phyloP scores from a whole-genome alignment of 352 stramenopile genomes.

The Phytophthora sansomeana region DNA sequence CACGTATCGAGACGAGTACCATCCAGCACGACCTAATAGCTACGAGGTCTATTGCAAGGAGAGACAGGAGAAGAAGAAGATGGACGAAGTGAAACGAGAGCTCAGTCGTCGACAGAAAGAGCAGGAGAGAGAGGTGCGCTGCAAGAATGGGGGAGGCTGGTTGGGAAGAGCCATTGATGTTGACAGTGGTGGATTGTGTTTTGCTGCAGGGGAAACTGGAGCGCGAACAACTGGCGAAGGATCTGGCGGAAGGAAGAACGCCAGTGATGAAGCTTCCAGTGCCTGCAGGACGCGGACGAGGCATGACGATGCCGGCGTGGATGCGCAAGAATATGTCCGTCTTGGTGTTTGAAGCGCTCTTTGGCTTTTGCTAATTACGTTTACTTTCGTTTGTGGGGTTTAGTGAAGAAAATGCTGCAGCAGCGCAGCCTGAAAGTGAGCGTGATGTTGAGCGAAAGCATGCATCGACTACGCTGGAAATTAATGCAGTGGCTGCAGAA shows the following conservation, averaged over 20 bases:
- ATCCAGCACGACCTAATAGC: constrained; percentile 88
- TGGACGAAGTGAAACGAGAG: constrained; percentile 85
- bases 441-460: constrained; percentile 31
- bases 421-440: constrained; percentile 39
- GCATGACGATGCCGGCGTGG: constrained; percentile 93
- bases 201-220: constrained; percentile 63
- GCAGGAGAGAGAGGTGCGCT: constrained; percentile 70
- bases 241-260: constrained; percentile 74
- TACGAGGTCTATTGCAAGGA: constrained; percentile 91
- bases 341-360: neutral
- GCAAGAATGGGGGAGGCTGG: neutral
- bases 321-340: constrained; percentile 93
- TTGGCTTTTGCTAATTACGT: constrained; percentile 14
- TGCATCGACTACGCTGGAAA: constrained; percentile 5
- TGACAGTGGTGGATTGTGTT: constrained; percentile 12
- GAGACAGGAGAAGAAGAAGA: constrained; percentile 71
- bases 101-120: constrained; percentile 80
- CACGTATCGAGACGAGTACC: constrained; percentile 87
- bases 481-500: constrained; percentile 5
- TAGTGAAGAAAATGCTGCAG: constrained; percentile 68
- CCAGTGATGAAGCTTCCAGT: constrained; percentile 54
- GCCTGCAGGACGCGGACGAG: constrained; percentile 78
- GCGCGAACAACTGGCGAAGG: constrained; percentile 71
- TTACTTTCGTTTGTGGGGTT: constrained; percentile 18
- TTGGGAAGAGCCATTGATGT: neutral